Conservation (phyloP, 192 early-diverging fungal genomes). For the Umbelopsis sp. region DNA sequence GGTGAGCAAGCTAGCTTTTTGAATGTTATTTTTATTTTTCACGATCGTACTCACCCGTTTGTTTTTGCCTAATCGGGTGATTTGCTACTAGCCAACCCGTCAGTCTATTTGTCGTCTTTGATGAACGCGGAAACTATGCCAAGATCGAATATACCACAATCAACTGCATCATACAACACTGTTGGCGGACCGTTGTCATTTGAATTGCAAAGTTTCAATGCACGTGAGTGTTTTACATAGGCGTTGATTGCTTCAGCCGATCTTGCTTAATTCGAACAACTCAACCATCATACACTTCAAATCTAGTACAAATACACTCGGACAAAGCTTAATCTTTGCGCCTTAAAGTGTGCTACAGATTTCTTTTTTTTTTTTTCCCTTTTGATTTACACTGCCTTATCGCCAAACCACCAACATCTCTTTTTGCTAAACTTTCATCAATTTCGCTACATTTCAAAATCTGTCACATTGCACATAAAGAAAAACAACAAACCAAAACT, state of each 20-base stretch:
- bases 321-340: too few relatives aligned
- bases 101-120: not conserved
- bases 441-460: too few relatives aligned
- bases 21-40: not conserved
- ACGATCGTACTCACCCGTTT: not conserved
- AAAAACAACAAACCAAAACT: too few relatives aligned
- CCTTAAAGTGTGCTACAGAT: not conserved
- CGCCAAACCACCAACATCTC: not conserved
- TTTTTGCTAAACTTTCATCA: too few relatives aligned
- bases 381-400: not conserved
- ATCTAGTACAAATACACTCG: too few relatives aligned
- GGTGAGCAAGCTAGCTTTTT: not conserved
- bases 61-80: too few relatives aligned
- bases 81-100: slow-evolving; percentile 2
- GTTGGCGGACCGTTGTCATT: slow-evolving; percentile 2
- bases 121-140: not conserved
- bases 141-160: not conserved
- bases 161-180: slow-evolving; percentile 1
- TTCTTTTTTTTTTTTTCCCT: not conserved
- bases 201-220: slow-evolving; percentile 15
- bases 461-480: too few relatives aligned
- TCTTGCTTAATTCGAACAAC: not conserved
- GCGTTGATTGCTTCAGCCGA: not conserved
- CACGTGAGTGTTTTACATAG: slow-evolving; percentile 8
- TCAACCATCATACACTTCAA: not conserved